Evolutionary conservation across 768 basidiomycete genomes (phyloP).

Genomic region (Mycena kentingensis): DNA sequence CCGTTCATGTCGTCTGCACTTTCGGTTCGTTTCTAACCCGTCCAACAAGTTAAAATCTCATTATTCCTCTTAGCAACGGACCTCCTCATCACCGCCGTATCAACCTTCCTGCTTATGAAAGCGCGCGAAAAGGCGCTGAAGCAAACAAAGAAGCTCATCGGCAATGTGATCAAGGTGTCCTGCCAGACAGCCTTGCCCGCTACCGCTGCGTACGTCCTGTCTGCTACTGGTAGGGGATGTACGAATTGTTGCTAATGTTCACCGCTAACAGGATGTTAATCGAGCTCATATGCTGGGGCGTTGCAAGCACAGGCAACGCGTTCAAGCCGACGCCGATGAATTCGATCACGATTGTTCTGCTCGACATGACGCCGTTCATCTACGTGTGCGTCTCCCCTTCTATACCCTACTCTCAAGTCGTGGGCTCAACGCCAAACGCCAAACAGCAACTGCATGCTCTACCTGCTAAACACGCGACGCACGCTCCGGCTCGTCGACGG

Average conservation of each 20-base stretch:
- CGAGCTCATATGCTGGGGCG: slow-evolving; percentile 3
- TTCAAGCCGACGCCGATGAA: slow-evolving; percentile 3
- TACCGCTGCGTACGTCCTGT: neutral
- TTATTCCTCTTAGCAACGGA: slow-evolving; percentile 1
- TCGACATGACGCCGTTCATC: neutral
- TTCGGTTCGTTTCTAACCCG: slow-evolving; percentile 2
- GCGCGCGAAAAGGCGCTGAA: neutral
- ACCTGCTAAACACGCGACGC: slow-evolving; percentile 1
- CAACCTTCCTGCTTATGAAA: neutral
- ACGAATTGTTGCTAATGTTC: no score
- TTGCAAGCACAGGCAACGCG: neutral
- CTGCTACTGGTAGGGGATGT: no score
- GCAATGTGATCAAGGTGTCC: neutral
- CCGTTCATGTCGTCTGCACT: slow-evolving; percentile 1
- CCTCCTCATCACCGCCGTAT: slow-evolving; percentile 6
- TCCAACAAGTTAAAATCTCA: no score
- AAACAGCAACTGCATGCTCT: neutral
- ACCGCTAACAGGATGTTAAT: neutral
- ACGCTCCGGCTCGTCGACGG: neutral
- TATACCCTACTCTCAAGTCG: neutral
- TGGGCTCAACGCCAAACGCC: neutral
- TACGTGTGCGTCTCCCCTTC: slow-evolving; percentile 2
- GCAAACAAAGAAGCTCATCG: neutral
- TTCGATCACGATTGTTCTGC: neutral
- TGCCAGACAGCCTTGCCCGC: neutral